These are phyloP conservation scores for Globisporangium okanoganense DNA, from an alignment of 352 stramenopile genomes.

Conservation along the genomic window DNA sequence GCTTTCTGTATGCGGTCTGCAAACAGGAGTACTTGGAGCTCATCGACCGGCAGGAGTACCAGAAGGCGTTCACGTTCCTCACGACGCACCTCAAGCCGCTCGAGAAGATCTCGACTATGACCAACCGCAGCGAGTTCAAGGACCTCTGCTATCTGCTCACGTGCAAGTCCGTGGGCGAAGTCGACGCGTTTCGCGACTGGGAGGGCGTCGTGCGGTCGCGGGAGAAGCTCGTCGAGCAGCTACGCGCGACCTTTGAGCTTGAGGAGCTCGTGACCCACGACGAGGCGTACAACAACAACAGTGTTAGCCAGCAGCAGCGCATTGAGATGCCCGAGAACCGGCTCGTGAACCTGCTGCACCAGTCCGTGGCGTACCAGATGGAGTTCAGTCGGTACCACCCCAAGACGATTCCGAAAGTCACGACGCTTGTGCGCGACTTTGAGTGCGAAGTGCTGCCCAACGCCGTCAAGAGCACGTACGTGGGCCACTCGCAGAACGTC, in stretches of 20 bases:
- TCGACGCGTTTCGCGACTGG: constrained; percentile 82
- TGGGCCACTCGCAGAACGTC: constrained; percentile 84
- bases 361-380: constrained; percentile 88
- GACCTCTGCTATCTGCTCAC: constrained; percentile 88
- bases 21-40: constrained; percentile 89
- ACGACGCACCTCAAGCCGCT: constrained; percentile 87
- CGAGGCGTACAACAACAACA: constrained; percentile 19
- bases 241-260: constrained; percentile 78
- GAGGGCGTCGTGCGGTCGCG: constrained; percentile 71
- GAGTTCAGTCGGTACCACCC: constrained; percentile 87
- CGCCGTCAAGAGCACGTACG: constrained; percentile 82
- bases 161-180: constrained; percentile 83
- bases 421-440: constrained; percentile 81
- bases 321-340: constrained; percentile 68
- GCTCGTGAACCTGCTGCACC: constrained; percentile 76
- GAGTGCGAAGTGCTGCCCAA: constrained; percentile 86
- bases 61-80: constrained; percentile 89
- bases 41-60: constrained; percentile 85
- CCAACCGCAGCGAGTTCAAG: constrained; percentile 83
- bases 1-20: constrained; percentile 86
- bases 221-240: constrained; percentile 83
- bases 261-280: constrained; percentile 63
- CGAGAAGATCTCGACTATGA: constrained; percentile 71
- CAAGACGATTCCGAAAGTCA: constrained; percentile 83
- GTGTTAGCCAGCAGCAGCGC: constrained; percentile 9